Evolutionary conservation across 805 yeast genomes (phyloP), one percentile per base, ranked within the genome.

Genomic region (Torulaspora quercuum): DNA sequence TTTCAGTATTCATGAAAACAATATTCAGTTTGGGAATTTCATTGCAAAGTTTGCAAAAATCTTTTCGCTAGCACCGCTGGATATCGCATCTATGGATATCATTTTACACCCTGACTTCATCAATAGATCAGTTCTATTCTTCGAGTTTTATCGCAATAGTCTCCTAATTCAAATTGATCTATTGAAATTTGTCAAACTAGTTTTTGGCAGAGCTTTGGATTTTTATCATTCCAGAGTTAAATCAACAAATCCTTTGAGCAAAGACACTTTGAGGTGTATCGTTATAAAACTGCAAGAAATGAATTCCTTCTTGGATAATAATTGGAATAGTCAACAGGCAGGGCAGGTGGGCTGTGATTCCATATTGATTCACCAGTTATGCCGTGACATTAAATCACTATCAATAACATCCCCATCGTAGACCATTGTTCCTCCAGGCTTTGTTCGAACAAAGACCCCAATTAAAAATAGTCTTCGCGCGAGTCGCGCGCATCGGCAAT

Each of bases 111-210:
- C 44, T 10, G 33, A 39, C 4, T 57, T 55, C 27, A 29, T 42
- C 14, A 43, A 41, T 11, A 46, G 55, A 23, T 36, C 53, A 3
- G 39, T 42, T 10, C 18, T 44, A 13, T 50, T 59, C 15, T 58
- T 61, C 32, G 49, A 49, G 26, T 35, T 50, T 7, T 60, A 56
- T 29, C 51, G 50, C 25, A 55, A 53, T 24, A 55, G 63, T 30
- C 35, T 59, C 9, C 39, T 61, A 15, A 51, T 60, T n/a, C 65
- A 61, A 39, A 58, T 61, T 25, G 65, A 61, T 25, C 35, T 61
- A 20, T 41, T 61, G 25, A 60, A 61, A 30, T 54, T 58, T 15
- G 35, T 59, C 14, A 61, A 59, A 34, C 33, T 53, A 7, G 35
- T 57, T 0, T 50, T 59, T 17, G 42, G 48, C 3, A 48, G 51